Evolutionary conservation across 2,329 filamentous ascomycete genomes (phyloP).

Genomic region (Myriangium duriaei): DNA sequence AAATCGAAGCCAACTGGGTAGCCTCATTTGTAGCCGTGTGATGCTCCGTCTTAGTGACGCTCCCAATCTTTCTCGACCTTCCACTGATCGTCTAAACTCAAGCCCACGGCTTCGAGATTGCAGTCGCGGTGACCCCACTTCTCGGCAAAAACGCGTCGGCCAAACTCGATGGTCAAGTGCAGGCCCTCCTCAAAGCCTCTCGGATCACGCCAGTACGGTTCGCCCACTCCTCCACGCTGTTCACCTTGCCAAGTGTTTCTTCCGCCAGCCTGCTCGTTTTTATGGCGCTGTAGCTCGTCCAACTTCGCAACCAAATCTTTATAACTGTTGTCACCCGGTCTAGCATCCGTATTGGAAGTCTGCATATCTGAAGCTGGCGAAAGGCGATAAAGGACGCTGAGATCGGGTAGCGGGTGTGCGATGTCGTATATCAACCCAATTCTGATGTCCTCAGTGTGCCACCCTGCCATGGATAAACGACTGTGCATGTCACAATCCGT

Average conservation of each 20-base stretch:
- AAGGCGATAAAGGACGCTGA: background rate
- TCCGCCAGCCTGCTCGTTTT: background rate
- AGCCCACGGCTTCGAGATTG: background rate
- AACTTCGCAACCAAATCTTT: background rate
- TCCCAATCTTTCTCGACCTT: conserved; percentile 3
- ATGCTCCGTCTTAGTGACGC: too few species aligned
- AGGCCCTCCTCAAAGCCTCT: background rate
- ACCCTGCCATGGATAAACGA: background rate
- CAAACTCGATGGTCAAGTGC: background rate
- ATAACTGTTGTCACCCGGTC: too few species aligned
- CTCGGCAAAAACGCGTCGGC: background rate
- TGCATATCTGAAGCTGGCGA: background rate
- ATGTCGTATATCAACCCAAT: conserved; percentile 2
- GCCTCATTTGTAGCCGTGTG: too few species aligned
- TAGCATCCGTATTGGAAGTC: background rate
- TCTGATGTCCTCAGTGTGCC: background rate
- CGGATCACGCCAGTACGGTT: background rate
- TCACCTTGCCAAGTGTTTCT: conserved; percentile 1
- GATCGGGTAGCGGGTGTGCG: background rate
- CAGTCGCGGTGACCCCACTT: conserved; percentile 5
- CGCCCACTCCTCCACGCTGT: background rate
- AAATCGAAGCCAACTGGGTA: too few species aligned
- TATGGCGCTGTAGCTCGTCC: background rate
- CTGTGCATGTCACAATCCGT: conserved; percentile 32
- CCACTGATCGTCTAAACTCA: conserved; percentile 1